Conservation (phyloP, 106 monocot genomes). For the Apostasia shenzhenica region DNA sequence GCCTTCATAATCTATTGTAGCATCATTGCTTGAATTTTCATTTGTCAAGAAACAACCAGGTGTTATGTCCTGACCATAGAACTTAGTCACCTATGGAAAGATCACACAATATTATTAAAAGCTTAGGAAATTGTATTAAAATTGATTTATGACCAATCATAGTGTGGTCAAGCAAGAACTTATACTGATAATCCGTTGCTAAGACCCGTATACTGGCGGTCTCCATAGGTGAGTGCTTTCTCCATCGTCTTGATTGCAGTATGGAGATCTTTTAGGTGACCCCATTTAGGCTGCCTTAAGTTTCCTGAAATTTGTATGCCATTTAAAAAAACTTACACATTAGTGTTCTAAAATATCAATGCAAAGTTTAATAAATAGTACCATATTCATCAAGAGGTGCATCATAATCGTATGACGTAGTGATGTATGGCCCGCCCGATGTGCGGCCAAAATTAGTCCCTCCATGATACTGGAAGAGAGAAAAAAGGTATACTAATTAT, state of each 20-base stretch:
- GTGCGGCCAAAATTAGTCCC: too few species aligned
- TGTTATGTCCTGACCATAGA: slow-evolving; percentile 8
- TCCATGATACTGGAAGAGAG: background rate
- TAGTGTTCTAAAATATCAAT: too few species aligned
- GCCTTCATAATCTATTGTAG: slow-evolving; percentile 26
- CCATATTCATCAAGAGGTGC: too few species aligned
- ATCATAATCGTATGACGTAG: too few species aligned
- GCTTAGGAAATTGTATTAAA: background rate
- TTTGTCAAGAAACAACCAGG: slow-evolving; percentile 65
- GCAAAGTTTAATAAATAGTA: background rate
- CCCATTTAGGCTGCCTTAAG: slow-evolving; percentile 62
- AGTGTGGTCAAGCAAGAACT: background rate
- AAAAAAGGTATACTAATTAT: background rate
- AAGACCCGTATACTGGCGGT: slow-evolving; percentile 10
- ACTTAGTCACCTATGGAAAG: slow-evolving; percentile 39
- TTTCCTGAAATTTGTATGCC: slow-evolving; percentile 21
- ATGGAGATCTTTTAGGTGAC: slow-evolving; percentile 59
- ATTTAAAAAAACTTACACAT: background rate
- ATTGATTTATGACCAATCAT: too few species aligned
- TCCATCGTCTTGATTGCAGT: slow-evolving; percentile 33
- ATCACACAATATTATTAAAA: background rate
- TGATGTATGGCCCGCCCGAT: too few species aligned
- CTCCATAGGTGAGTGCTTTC: slow-evolving; percentile 37
- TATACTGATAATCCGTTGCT: slow-evolving; percentile 17
- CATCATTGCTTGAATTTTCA: slow-evolving; percentile 18